These are phyloP conservation scores for Hydrangea macrophylla DNA, from an alignment of 148 eudicot species.

Conservation along the genomic window DNA sequence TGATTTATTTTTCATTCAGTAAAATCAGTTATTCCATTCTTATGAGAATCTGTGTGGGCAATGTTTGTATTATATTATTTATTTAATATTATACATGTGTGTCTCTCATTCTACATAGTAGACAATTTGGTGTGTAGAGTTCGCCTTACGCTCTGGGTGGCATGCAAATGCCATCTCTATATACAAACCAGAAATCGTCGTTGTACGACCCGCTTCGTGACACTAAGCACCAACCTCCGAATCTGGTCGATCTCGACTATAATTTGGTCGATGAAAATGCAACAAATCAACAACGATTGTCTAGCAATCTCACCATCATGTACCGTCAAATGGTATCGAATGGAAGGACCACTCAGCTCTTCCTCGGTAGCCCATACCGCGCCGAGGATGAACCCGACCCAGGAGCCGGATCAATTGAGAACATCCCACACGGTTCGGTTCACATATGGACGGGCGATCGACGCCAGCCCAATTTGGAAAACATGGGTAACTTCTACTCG, in stretches of 20 bases:
- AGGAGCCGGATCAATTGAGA: constrained; percentile 63
- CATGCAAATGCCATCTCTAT: constrained; percentile 54
- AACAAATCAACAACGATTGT: constrained; percentile 24
- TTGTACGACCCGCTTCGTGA: constrained; percentile 50
- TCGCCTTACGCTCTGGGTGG: constrained; percentile 54
- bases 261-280: constrained; percentile 27
- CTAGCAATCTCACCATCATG: constrained; percentile 61
- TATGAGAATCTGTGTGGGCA: too few relatives aligned
- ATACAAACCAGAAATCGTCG: constrained; percentile 33
- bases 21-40: too few relatives aligned
- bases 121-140: too few relatives aligned
- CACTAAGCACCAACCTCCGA: constrained; percentile 43
- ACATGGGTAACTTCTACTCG: constrained; percentile 90
- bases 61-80: too few relatives aligned
- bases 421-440: constrained; percentile 63
- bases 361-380: constrained; percentile 66
- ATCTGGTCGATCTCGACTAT: constrained; percentile 48
- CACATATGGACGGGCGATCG: constrained; percentile 70
- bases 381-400: constrained; percentile 56
- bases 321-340: constrained; percentile 75
- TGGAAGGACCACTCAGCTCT: constrained; percentile 42
- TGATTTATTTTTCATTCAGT: too few relatives aligned
- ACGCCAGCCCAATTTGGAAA: constrained; percentile 50
- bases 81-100: too few relatives aligned
- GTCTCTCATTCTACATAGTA: too few relatives aligned